phyloP scores from a whole-genome alignment of 352 stramenopile species.

The Globisporangium polare region DNA sequence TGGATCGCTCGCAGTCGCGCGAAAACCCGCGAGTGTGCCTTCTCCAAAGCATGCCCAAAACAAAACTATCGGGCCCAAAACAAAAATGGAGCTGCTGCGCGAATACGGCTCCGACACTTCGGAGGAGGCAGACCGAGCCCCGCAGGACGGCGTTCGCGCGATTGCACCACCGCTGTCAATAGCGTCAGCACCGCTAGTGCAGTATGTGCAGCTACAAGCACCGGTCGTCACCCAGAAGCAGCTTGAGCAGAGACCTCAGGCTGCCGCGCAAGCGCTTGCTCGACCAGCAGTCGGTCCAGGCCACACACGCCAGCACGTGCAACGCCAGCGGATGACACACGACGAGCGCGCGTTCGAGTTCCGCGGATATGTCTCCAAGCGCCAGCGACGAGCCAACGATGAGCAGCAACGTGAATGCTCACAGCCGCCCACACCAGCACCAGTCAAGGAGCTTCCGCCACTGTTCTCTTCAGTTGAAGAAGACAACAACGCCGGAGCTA shows the following conservation, averaged over 20 bases:
- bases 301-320: neutral
- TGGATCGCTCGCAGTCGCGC: too few relatives aligned
- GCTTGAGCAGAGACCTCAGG: constrained; percentile 3
- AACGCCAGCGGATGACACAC: constrained; percentile 9
- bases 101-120: constrained; percentile 12
- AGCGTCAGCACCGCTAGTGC: neutral
- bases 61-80: neutral
- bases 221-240: neutral
- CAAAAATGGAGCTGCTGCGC: constrained; percentile 14
- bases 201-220: neutral
- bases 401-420: neutral
- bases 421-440: neutral
- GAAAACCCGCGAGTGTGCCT: too few relatives aligned
- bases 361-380: constrained; percentile 28
- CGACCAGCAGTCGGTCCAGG: neutral
- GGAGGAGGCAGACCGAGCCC: neutral
- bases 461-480: constrained; percentile 3
- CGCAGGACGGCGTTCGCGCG: neutral
- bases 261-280: neutral
- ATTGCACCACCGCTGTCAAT: neutral
- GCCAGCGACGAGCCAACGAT: constrained; percentile 6
- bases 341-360: constrained; percentile 28
- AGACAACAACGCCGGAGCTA: neutral
- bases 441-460: neutral
- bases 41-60: neutral